A percentile compares a stretch with the other conserved stretches of the same genome.
Conservation (phyloP, 768 basidiomycete genomes). For the Amanita jacksonii region DNA sequence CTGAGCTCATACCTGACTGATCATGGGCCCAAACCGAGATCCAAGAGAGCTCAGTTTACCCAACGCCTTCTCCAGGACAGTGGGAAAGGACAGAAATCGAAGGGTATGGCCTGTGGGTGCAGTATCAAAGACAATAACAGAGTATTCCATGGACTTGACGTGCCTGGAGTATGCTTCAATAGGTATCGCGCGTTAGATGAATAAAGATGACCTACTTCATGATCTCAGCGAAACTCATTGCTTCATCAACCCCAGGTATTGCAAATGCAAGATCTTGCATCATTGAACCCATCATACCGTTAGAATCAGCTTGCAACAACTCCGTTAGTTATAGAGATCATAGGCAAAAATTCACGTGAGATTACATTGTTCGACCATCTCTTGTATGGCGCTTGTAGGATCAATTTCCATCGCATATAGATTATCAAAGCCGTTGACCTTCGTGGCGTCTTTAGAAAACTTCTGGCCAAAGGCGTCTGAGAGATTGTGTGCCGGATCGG, state of each 20-base stretch:
- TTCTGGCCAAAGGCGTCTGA: constrained; percentile 99
- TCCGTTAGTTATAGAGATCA: too few species aligned
- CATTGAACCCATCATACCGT: constrained; percentile 97
- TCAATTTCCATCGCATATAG: constrained; percentile 99
- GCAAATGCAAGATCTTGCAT: constrained; percentile 99
- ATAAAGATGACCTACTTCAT: constrained; percentile 71
- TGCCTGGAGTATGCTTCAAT: constrained; percentile 45
- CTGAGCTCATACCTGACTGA: constrained; percentile 51
- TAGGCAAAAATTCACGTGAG: constrained; percentile 6
- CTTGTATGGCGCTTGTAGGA: constrained; percentile 93
- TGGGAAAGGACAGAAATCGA: constrained; percentile 98
- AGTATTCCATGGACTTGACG: constrained; percentile 99
- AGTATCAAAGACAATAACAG: constrained; percentile 99
- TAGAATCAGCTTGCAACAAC: constrained; percentile 77
- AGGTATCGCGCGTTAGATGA: not conserved
- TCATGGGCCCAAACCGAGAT: constrained; percentile 94
- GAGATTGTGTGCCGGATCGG: constrained; percentile 98
- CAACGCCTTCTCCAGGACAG: constrained; percentile 93
- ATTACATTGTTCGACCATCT: constrained; percentile 97
- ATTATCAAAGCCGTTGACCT: constrained; percentile 96
- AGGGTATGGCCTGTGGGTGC: constrained; percentile 98
- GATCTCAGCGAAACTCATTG: constrained; percentile 99
- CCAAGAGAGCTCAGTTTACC: constrained; percentile 92
- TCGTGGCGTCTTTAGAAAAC: constrained; percentile 97
- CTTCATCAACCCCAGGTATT: constrained; percentile 98